Conservation (phyloP, 208 protist genomes). For the Leishmania turanica region DNA sequence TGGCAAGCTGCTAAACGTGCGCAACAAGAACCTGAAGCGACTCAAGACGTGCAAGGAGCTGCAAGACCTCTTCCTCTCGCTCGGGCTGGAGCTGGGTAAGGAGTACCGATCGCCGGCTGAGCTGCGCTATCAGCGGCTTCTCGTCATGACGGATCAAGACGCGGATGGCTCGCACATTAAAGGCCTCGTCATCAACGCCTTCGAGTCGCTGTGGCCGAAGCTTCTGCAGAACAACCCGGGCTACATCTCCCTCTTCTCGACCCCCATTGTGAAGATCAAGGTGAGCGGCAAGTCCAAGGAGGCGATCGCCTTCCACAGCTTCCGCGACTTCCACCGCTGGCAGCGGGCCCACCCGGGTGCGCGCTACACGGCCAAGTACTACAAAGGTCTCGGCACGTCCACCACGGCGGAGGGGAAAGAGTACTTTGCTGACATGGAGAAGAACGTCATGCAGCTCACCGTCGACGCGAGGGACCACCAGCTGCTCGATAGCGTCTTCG, state of each 20-base stretch:
- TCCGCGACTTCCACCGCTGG: constrained; percentile 98
- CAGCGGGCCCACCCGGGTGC: constrained; percentile 69
- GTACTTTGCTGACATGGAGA: constrained; percentile 98
- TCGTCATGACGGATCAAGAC: constrained; percentile 99
- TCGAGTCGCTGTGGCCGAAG: constrained; percentile 98
- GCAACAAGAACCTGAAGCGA: constrained; percentile 92
- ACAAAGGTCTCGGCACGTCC: constrained; percentile 99
- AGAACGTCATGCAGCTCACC: constrained; percentile 94
- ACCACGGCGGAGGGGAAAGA: constrained; percentile 98
- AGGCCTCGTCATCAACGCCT: constrained; percentile 99
- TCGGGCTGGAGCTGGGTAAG: constrained; percentile 85
- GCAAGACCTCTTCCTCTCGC: constrained; percentile 85
- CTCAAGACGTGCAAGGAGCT: constrained; percentile 95
- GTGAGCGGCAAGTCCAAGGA: constrained; percentile 74
- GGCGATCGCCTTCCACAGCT: constrained; percentile 97
- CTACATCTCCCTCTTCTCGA: constrained; percentile 98
- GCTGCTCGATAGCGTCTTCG: constrained; percentile 98
- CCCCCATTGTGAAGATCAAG: constrained; percentile 99
- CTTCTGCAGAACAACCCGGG: constrained; percentile 93
- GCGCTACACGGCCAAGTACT: constrained; percentile 98
- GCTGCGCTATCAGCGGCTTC: constrained; percentile 99
- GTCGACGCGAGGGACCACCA: constrained; percentile 90
- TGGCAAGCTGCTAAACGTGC: constrained; percentile 98
- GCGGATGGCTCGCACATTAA: constrained; percentile 99
- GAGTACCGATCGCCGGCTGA: constrained; percentile 67